A percentile compares a stretch with the other conserved stretches of the same genome.
Conservation (phyloP, 306 rosid species). For the Lupinus albus region DNA sequence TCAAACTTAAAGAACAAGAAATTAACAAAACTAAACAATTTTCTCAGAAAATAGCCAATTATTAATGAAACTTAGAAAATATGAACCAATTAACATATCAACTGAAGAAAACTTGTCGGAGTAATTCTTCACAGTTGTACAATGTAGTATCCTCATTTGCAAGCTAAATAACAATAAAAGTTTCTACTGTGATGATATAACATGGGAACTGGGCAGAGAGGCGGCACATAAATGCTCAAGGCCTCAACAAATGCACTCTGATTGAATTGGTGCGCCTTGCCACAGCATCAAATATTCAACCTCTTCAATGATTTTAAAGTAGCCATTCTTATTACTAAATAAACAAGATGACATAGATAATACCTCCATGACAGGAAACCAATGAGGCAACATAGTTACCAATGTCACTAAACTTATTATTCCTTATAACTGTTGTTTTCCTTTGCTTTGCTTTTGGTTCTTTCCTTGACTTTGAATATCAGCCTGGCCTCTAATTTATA, state of each 20-base stretch:
- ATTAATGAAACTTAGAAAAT: neutral
- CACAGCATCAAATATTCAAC: neutral
- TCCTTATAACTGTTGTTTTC: neutral
- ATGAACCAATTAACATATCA: slow-evolving; percentile 4
- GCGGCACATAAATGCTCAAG: neutral
- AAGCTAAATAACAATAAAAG: too few species aligned
- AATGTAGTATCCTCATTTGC: neutral
- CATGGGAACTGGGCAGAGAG: slow-evolving; percentile 1
- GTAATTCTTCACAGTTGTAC: slow-evolving; percentile 21
- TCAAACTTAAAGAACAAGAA: slow-evolving; percentile 21
- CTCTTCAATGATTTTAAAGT: neutral
- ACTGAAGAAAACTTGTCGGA: neutral
- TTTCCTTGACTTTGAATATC: slow-evolving; percentile 13
- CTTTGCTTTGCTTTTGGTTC: neutral
- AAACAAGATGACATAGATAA: neutral
- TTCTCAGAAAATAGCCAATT: neutral
- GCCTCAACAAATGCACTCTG: neutral
- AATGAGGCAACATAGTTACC: neutral
- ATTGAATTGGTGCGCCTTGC: neutral
- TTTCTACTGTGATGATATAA: too few species aligned
- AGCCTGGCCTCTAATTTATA: neutral
- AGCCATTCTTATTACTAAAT: neutral
- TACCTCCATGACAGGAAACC: neutral
- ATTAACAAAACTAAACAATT: slow-evolving; percentile 6
- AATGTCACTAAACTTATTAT: neutral